Conservation (phyloP, 495 filamentous ascomycete species). For the Talaromyces thailandensis region DNA sequence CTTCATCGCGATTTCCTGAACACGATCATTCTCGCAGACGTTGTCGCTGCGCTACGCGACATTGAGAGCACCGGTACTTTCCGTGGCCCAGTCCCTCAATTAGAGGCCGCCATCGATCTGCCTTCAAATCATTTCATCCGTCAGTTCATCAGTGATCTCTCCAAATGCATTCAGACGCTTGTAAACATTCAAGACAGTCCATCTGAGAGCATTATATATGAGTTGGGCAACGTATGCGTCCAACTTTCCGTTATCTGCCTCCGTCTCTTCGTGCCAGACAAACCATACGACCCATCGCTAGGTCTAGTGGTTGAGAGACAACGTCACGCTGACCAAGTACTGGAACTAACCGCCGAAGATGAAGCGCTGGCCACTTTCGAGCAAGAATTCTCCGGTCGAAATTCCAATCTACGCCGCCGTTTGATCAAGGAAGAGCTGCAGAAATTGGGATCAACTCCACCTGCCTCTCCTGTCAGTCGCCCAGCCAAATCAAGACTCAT, state of each 20-base stretch:
- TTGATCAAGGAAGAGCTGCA: slow-evolving; percentile 49
- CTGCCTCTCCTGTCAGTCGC: slow-evolving; percentile 59
- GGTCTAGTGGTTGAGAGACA: slow-evolving; percentile 62
- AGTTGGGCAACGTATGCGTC: slow-evolving; percentile 24
- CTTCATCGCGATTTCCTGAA: slow-evolving; percentile 34
- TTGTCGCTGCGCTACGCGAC: slow-evolving; percentile 17
- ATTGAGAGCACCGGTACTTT: slow-evolving; percentile 18
- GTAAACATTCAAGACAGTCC: slow-evolving; percentile 4
- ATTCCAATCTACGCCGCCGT: slow-evolving; percentile 50
- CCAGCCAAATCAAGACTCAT: slow-evolving; percentile 57
- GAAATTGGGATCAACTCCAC: slow-evolving; percentile 52
- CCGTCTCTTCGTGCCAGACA: slow-evolving; percentile 76
- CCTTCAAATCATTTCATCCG: slow-evolving; percentile 27
- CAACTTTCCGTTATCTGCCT: slow-evolving; percentile 41
- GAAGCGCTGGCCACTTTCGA: slow-evolving; percentile 57
- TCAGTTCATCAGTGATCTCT: slow-evolving; percentile 22
- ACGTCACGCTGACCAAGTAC: slow-evolving; percentile 48
- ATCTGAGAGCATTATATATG: slow-evolving; percentile 12
- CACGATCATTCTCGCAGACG: slow-evolving; percentile 16
- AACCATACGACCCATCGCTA: slow-evolving; percentile 77
- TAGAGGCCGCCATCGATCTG: slow-evolving; percentile 16
- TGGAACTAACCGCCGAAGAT: slow-evolving; percentile 46
- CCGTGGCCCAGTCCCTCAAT: slow-evolving; percentile 6
- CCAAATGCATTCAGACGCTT: slow-evolving; percentile 23
- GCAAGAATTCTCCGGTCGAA: slow-evolving; percentile 55